phyloP scores from a whole-genome alignment of 2,329 filamentous ascomycete genomes.

The Bisporella sp. region DNA sequence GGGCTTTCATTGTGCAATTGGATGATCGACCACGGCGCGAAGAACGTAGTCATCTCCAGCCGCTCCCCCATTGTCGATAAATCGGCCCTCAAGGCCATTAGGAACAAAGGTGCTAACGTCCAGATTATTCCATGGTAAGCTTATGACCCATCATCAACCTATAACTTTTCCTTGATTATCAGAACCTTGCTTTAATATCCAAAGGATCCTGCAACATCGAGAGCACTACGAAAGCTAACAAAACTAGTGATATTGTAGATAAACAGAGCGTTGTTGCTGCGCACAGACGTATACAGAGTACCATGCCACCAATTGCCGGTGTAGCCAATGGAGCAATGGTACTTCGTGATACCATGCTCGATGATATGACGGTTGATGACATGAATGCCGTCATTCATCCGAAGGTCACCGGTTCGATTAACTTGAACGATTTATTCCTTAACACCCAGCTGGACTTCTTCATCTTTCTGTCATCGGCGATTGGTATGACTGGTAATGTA shows the following conservation, averaged over 20 bases:
- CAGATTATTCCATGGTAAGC: conserved; percentile 11
- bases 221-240: no score
- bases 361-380: conserved; percentile 21
- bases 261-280: no score
- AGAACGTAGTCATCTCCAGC: conserved; percentile 32
- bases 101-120: conserved; percentile 3
- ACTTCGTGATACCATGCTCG: conserved; percentile 30
- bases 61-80: conserved; percentile 30
- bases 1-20: conserved; percentile 33
- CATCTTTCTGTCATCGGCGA: conserved; percentile 31
- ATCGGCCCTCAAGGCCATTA: conserved; percentile 20
- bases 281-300: neutral
- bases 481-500: conserved; percentile 26
- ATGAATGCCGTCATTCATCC: conserved; percentile 23
- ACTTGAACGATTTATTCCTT: conserved; percentile 28
- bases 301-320: conserved; percentile 29
- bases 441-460: conserved; percentile 33
- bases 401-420: conserved; percentile 29
- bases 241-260: no score
- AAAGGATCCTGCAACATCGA: neutral
- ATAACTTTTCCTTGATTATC: no score
- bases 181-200: no score
- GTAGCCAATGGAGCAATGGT: conserved; percentile 39
- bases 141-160: no score
- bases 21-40: conserved; percentile 33